A percentile compares a stretch with the other conserved stretches of the same genome.
Conservation (phyloP, 129 eudicot species). For the Gnaphalium uliginosum region DNA sequence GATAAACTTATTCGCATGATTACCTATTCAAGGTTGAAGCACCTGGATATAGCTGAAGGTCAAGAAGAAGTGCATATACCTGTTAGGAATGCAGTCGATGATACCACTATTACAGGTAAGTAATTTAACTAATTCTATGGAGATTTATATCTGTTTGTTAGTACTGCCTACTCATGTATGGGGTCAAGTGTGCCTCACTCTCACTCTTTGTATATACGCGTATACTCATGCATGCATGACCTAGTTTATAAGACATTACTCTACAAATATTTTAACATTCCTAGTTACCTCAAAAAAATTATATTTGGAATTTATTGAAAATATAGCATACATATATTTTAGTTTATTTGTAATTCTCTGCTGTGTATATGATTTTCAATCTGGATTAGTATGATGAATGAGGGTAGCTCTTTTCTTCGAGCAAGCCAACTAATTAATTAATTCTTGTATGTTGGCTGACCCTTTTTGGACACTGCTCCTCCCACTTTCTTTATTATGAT, state of each 20-base stretch:
- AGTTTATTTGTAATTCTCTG: neutral
- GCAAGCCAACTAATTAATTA: too few relatives aligned
- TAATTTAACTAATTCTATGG: neutral
- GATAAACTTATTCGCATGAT: slow-evolving; percentile 6
- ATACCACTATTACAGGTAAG: slow-evolving; percentile 35
- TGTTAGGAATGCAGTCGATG: slow-evolving; percentile 39
- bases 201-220: neutral
- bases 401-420: neutral
- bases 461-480: too few relatives aligned
- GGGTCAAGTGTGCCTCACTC: neutral
- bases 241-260: neutral
- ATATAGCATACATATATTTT: neutral
- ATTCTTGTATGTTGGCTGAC: too few relatives aligned
- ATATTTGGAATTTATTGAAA: neutral
- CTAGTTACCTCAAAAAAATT: neutral
- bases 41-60: slow-evolving; percentile 38
- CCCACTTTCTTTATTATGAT: too few relatives aligned
- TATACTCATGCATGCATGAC: neutral
- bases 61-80: slow-evolving; percentile 43
- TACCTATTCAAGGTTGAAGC: slow-evolving; percentile 31
- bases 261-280: neutral
- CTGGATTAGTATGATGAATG: neutral
- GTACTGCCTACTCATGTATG: neutral
- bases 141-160: neutral
- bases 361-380: neutral